Percentiles rank a stretch among this genome's conserved stretches.
These are phyloP conservation scores for Kwoniella pini DNA, from an alignment of 768 basidiomycete genomes.

Conservation along the genomic window DNA sequence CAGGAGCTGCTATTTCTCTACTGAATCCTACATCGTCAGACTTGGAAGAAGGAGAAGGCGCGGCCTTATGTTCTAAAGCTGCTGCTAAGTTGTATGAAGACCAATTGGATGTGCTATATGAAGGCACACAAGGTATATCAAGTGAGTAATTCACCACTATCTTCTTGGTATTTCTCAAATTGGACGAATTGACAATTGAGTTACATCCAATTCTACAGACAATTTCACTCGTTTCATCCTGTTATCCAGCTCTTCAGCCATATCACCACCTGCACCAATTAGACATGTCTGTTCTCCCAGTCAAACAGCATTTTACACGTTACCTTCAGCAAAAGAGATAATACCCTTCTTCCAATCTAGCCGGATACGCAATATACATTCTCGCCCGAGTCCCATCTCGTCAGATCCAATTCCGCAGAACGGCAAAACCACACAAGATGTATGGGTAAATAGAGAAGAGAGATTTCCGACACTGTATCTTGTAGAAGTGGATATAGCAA, in stretches of 20 bases:
- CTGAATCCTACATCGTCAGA: slow-evolving; percentile 1
- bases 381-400: slow-evolving; percentile 6
- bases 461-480: slow-evolving; percentile 15
- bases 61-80: slow-evolving; percentile 48
- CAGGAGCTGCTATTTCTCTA: slow-evolving; percentile 44
- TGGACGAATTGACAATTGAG: neutral
- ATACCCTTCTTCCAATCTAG: neutral
- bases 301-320: slow-evolving; percentile 12
- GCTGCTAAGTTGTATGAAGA: slow-evolving; percentile 23
- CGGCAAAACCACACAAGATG: neutral
- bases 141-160: slow-evolving; percentile 24
- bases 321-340: slow-evolving; percentile 1
- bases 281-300: neutral
- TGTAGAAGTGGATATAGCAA: neutral
- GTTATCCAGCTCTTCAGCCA: slow-evolving; percentile 10
- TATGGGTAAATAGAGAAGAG: neutral
- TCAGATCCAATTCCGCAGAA: neutral
- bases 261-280: neutral
- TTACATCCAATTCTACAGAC: slow-evolving; percentile 18
- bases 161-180: neutral
- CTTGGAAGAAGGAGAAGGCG: slow-evolving; percentile 23
- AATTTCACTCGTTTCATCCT: slow-evolving; percentile 53
- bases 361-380: neutral
- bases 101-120: slow-evolving; percentile 34
- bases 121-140: slow-evolving; percentile 42